Evolutionary conservation across 2,329 filamentous ascomycete species (phyloP).

Genomic region (Alternaria longipes): DNA sequence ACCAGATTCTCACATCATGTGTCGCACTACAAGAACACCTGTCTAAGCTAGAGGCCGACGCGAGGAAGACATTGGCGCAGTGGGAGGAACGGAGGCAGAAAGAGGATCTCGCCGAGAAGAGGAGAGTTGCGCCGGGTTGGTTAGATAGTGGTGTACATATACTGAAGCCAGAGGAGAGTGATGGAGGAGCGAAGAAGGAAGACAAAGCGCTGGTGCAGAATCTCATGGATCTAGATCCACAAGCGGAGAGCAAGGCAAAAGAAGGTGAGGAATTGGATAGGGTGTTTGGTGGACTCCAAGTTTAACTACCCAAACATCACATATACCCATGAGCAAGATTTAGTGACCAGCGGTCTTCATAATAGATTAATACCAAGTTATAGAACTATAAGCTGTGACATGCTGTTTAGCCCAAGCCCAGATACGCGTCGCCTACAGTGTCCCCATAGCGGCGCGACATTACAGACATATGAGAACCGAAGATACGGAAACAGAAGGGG

Average conservation of each 20-base stretch:
- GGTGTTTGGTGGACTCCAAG: constrained; percentile 73
- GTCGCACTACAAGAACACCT: constrained; percentile 80
- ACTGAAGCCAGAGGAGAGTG: constrained; percentile 70
- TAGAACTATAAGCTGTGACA: constrained; percentile 32
- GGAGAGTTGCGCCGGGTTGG: constrained; percentile 81
- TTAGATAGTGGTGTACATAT: constrained; percentile 73
- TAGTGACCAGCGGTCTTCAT: constrained; percentile 37
- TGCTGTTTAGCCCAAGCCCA: constrained; percentile 23
- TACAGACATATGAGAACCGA: constrained; percentile 52
- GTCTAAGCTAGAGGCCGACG: constrained; percentile 71
- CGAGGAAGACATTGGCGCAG: constrained; percentile 70
- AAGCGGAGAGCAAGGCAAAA: constrained; percentile 50
- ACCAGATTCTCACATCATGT: constrained; percentile 85
- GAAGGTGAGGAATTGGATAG: constrained; percentile 67
- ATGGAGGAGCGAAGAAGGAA: constrained; percentile 55
- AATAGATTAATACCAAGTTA: constrained; percentile 44
- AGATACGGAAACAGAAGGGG: constrained; percentile 46
- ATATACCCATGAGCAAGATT: neutral
- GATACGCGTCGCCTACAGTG: constrained; percentile 12
- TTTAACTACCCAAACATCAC: constrained; percentile 8
- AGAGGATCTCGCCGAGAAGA: constrained; percentile 79
- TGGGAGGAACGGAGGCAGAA: constrained; percentile 74
- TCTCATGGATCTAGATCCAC: constrained; percentile 31
- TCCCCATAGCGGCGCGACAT: constrained; percentile 47
- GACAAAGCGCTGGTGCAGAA: constrained; percentile 21